Evolutionary conservation across 345 rosid species (phyloP).

Genomic region (Salix caprea): DNA sequence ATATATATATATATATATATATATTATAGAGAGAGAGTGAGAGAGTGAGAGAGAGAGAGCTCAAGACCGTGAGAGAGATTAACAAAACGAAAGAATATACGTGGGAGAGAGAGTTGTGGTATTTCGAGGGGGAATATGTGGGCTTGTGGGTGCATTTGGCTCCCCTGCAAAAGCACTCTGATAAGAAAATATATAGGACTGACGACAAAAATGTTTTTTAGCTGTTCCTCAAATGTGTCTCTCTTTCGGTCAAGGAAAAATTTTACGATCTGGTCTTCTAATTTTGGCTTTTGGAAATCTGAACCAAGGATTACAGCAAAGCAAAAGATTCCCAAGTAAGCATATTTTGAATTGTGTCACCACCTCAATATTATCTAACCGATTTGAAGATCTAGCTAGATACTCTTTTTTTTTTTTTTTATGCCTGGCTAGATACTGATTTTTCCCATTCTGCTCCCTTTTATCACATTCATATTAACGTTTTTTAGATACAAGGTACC

Average conservation of each 20-base stretch:
- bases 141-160: neutral
- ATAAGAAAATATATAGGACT: neutral
- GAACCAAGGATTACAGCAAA: conserved; percentile 21
- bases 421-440: neutral
- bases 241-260: neutral
- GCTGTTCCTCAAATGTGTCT: conserved; percentile 16
- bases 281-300: conserved; percentile 3
- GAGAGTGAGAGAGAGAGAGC: conserved; percentile 14
- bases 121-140: conserved; percentile 16
- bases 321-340: conserved; percentile 29
- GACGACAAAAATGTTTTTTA: conserved; percentile 11
- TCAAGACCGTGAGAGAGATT: conserved; percentile 13
- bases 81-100: conserved; percentile 4
- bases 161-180: conserved; percentile 14
- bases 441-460: neutral
- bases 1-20: neutral
- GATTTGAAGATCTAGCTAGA: conserved; percentile 11
- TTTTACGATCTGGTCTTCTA: neutral
- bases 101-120: conserved; percentile 9
- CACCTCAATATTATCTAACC: conserved; percentile 1
- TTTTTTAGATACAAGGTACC: too few relatives aligned
- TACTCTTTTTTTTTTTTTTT: neutral
- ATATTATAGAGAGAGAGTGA: neutral
- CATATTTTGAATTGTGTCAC: conserved; percentile 16
- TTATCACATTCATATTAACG: too few relatives aligned